Conservation (phyloP, 179 eudicot species). For the Drosera spatulata region DNA sequence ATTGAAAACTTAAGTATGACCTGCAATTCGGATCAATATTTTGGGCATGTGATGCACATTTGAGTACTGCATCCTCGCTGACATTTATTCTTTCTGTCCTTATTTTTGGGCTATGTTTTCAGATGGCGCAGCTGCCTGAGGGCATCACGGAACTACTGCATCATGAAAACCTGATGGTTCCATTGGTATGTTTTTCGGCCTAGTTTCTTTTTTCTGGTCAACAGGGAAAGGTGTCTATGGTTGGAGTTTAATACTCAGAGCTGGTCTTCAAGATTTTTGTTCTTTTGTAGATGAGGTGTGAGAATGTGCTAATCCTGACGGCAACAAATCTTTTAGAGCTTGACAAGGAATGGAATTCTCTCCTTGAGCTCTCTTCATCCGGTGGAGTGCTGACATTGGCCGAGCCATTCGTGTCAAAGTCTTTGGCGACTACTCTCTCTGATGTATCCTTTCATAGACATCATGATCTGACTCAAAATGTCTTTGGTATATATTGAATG, state of each 20-base stretch:
- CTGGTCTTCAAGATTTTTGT: neutral
- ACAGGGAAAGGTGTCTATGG: too few relatives aligned
- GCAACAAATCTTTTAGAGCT: constrained; percentile 76
- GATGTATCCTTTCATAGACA: constrained; percentile 43
- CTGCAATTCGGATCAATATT: too few relatives aligned
- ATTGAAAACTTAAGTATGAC: too few relatives aligned
- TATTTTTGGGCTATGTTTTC: constrained; percentile 13
- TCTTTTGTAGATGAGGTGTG: constrained; percentile 67
- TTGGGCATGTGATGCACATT: neutral
- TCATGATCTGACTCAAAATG: neutral
- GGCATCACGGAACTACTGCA: constrained; percentile 87
- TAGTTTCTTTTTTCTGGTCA: neutral
- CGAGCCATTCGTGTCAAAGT: constrained; percentile 59
- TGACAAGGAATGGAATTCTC: constrained; percentile 69
- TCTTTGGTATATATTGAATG: too few relatives aligned
- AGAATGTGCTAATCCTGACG: constrained; percentile 60
- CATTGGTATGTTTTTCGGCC: constrained; percentile 52
- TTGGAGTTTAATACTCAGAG: too few relatives aligned
- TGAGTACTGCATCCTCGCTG: neutral
- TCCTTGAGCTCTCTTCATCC: constrained; percentile 46
- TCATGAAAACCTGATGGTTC: constrained; percentile 73
- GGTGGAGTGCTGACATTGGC: constrained; percentile 28
- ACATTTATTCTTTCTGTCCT: neutral
- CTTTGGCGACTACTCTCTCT: constrained; percentile 45
- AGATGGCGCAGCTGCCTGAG: constrained; percentile 98